These are phyloP conservation scores for Coniochaeta sp. DNA, from an alignment of 2,329 filamentous ascomycete species.

Conservation along the genomic window DNA sequence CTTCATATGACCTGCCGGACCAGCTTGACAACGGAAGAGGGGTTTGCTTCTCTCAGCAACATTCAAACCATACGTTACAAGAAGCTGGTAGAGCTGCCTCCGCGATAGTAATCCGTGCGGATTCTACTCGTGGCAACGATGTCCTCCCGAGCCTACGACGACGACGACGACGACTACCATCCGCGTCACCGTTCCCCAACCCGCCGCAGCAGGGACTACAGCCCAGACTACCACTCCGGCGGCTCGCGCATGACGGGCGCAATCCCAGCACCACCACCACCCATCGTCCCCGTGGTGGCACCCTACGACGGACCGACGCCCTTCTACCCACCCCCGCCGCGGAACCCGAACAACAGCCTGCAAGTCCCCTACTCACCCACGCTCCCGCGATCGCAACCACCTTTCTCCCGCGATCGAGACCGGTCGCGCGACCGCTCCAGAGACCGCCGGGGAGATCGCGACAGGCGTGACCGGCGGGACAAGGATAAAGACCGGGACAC, in stretches of 20 bases:
- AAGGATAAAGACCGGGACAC: background rate
- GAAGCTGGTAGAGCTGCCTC: no score
- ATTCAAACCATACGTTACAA: no score
- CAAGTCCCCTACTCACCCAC: slow-evolving; percentile 2
- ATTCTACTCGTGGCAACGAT: no score
- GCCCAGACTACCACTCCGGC: slow-evolving; percentile 24
- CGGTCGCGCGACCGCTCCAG: slow-evolving; percentile 15
- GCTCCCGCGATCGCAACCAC: slow-evolving; percentile 26
- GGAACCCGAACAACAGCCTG: slow-evolving; percentile 5
- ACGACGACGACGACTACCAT: slow-evolving; percentile 7
- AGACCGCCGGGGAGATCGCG: no score
- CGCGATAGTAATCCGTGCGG: no score
- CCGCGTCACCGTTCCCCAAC: slow-evolving; percentile 3
- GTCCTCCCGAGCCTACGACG: slow-evolving; percentile 7
- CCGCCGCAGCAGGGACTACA: slow-evolving; percentile 12
- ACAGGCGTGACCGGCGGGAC: slow-evolving; percentile 8
- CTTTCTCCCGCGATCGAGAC: slow-evolving; percentile 18
- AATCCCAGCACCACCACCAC: slow-evolving; percentile 6
- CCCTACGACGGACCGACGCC: slow-evolving; percentile 19
- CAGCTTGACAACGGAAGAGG: background rate
- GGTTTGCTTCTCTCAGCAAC: no score
- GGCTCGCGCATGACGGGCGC: slow-evolving; percentile 12
- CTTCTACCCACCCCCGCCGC: slow-evolving; percentile 13
- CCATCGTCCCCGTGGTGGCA: slow-evolving; percentile 12
- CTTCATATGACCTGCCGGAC: background rate